Base-by-base conservation (phyloP, 495 filamentous ascomycete species). In the Podospora conica region DNA sequence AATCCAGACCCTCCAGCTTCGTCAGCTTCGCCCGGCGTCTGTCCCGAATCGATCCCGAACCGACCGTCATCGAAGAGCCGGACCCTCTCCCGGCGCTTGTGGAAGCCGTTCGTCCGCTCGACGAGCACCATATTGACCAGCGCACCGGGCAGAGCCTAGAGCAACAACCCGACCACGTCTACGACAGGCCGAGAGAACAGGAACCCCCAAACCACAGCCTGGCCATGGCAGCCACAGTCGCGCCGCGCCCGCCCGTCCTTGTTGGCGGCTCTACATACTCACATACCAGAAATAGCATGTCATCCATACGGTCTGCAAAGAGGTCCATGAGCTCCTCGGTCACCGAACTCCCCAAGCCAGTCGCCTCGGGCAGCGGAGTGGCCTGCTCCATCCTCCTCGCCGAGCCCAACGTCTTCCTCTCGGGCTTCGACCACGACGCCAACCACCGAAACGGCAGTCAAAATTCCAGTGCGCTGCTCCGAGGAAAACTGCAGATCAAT, bases 401-500 rank as follows among this genome's bases (percentile, higher is more conserved):
- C 9, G 96, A 98, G 73, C 94, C 96, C 1, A 88, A 91, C 11
- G 81, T 98, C 3, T 98, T 91, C 74, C 82, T 98, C 29, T 90
- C 92, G 57, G 94, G 95, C 0, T 96, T 97, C 71, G 94, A 97
- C 70, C 91, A 94, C 57, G 85, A 88, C 65, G 89, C 91, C 61
- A 81, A 84, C 24, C 81, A 77, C 53, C 83, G 86, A 9, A 86
- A 90, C 57, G 87, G 73, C 4, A 70, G 63, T 8, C 75, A 77
- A 21, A 76, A 80, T 56, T 76, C 87, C 24, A 92, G 91, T 11
- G 89, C 96, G 8, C 90, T 98, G 72, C 80, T 98, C 12, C 85
- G 95, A 58, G 95, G 95, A 8, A 92, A 87, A 73, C 77, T 98
- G 63, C 87, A 90, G 73, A 74, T 98, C 60, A 88, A 88, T 67